A percentile compares a stretch with the other conserved stretches of the same genome.
Conservation (phyloP, 306 rosid genomes). For the Sphenostylis stenocarpa region DNA sequence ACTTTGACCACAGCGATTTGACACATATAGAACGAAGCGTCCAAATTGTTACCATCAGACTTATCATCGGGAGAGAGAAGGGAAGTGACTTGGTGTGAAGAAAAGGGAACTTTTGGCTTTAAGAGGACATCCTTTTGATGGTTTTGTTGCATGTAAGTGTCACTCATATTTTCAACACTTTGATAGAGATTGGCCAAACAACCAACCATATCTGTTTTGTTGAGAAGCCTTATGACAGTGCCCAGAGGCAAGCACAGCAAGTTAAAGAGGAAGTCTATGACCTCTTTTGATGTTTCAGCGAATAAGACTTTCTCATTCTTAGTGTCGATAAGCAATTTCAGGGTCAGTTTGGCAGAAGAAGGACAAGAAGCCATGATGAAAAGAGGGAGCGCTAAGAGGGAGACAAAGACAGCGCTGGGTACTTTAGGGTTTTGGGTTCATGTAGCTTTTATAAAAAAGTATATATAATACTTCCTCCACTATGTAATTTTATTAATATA, state of each 20-base stretch:
- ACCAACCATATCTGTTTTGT: conserved; percentile 41
- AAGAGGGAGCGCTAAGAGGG: too few relatives aligned
- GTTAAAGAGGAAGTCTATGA: conserved; percentile 45
- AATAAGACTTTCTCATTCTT: conserved; percentile 35
- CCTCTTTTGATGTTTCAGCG: conserved; percentile 56
- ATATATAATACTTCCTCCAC: too few relatives aligned
- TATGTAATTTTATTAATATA: too few relatives aligned
- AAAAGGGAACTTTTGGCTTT: background rate
- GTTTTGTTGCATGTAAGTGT: conserved; percentile 40
- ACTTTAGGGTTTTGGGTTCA: too few relatives aligned
- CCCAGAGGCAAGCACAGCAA: conserved; percentile 43
- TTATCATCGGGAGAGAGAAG: background rate
- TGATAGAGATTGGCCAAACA: conserved; percentile 43
- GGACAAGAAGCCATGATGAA: conserved; percentile 17
- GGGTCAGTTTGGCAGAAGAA: conserved; percentile 11
- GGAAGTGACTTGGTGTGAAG: background rate
- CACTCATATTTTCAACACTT: conserved; percentile 39
- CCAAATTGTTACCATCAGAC: fast-evolving
- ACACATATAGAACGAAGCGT: background rate
- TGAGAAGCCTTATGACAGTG: conserved; percentile 30
- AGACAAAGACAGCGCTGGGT: too few relatives aligned
- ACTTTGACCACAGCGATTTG: background rate
- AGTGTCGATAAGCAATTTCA: conserved; percentile 46
- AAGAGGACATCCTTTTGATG: conserved; percentile 28
- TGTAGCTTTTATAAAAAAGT: too few relatives aligned